These are phyloP conservation scores for Schizosaccharomyces osmophilus DNA, from an alignment of 805 yeast species.

Conservation along the genomic window DNA sequence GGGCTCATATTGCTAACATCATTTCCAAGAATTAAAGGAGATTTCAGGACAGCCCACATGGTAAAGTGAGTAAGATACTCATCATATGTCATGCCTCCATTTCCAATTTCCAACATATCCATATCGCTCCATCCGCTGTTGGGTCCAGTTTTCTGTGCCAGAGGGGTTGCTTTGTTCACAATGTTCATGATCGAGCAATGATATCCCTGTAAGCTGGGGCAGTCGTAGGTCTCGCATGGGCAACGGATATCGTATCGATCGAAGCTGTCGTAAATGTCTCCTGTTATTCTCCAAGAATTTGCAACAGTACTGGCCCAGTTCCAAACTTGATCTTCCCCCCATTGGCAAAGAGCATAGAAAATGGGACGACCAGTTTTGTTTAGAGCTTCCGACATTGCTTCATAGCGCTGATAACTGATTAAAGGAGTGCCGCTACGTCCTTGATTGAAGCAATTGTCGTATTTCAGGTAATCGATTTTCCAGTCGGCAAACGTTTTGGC, in stretches of 20 bases:
- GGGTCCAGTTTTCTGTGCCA: constrained; percentile 9
- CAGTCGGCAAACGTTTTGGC: constrained; percentile 13
- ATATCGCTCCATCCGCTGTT: constrained; percentile 14
- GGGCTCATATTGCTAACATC: constrained; percentile 11
- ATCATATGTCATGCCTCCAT: constrained; percentile 13
- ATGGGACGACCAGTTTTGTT: constrained; percentile 13
- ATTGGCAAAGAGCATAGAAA: constrained; percentile 14
- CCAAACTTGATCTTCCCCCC: constrained; percentile 15
- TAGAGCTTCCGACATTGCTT: constrained; percentile 13
- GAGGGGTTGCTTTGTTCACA: constrained; percentile 11
- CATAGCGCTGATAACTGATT: constrained; percentile 12
- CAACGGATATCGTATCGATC: constrained; percentile 9
- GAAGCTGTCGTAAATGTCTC: constrained; percentile 12
- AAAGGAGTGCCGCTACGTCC: constrained; percentile 13
- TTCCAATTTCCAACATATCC: constrained; percentile 15
- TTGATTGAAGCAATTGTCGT: constrained; percentile 15
- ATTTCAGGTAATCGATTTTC: constrained; percentile 15
- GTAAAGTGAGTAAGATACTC: constrained; percentile 14
- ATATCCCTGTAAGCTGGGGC: constrained; percentile 11
- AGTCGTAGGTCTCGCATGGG: constrained; percentile 13
- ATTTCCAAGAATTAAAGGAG: constrained; percentile 14
- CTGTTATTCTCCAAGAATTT: constrained; percentile 14
- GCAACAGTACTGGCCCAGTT: constrained; percentile 14
- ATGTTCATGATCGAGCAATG: constrained; percentile 13
- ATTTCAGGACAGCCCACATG: constrained; percentile 15